phyloP scores from a whole-genome alignment of 2,329 filamentous ascomycete genomes.

The Fusarium sp. region DNA sequence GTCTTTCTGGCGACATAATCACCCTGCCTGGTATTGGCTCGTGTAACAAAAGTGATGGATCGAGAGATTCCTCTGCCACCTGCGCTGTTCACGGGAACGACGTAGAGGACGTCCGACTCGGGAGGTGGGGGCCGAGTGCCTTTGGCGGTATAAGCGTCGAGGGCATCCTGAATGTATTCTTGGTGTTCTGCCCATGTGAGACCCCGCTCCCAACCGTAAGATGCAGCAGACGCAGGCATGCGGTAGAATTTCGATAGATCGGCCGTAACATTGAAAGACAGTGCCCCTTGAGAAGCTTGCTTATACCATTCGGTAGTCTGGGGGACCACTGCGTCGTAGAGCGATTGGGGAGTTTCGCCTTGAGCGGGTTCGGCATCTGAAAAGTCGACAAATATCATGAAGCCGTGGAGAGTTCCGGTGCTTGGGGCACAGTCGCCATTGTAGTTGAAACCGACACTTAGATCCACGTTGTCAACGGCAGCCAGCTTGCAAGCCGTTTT shows the following conservation, averaged over 20 bases:
- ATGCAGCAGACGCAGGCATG: slow-evolving; percentile 43
- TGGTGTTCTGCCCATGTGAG: slow-evolving; percentile 8
- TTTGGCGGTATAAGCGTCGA: slow-evolving; percentile 17
- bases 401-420: slow-evolving; percentile 46
- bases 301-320: slow-evolving; percentile 33
- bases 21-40: not conserved
- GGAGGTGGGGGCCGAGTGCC: slow-evolving; percentile 1
- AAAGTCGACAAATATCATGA: slow-evolving; percentile 55
- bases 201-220: slow-evolving; percentile 29
- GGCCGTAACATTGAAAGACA: slow-evolving; percentile 38
- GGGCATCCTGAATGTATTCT: slow-evolving; percentile 29
- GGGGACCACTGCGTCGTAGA: slow-evolving; percentile 31
- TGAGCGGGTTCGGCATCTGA: slow-evolving; percentile 39
- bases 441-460: not conserved
- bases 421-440: slow-evolving; percentile 46
- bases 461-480: not conserved
- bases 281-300: slow-evolving; percentile 40
- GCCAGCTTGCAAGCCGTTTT: not conserved
- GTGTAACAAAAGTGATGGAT: not conserved
- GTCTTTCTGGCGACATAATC: slow-evolving; percentile 37
- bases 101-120: slow-evolving; percentile 25
- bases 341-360: slow-evolving; percentile 35
- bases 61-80: not conserved
- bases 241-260: slow-evolving; percentile 41
- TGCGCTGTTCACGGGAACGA: slow-evolving; percentile 13